phyloP scores from a whole-genome alignment of 2,329 filamentous ascomycete species.

The Alternaria sp. region DNA sequence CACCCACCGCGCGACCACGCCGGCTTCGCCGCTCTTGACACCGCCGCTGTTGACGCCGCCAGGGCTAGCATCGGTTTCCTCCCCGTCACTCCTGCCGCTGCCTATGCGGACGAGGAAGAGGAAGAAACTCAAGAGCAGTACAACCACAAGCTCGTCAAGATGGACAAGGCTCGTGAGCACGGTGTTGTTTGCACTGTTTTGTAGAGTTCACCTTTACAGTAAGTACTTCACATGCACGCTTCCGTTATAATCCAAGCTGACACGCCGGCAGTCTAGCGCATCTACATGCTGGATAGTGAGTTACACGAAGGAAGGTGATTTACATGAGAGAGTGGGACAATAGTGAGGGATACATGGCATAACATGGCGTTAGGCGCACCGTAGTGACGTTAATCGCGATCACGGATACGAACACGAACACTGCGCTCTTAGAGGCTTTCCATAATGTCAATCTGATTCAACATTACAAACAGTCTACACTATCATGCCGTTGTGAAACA shows the following conservation, averaged over 20 bases:
- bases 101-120: neutral
- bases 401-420: neutral
- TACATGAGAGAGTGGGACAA: neutral
- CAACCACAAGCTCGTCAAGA: neutral
- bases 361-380: neutral
- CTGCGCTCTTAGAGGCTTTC: neutral
- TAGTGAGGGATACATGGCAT: neutral
- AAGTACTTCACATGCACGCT: neutral
- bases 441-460: neutral
- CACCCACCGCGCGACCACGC: neutral
- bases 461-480: too few relatives aligned
- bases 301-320: neutral
- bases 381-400: neutral
- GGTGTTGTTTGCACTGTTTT: neutral
- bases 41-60: too few relatives aligned
- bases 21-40: neutral
- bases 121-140: neutral
- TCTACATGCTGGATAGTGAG: fast-evolving
- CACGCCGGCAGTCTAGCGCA: neutral
- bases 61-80: too few relatives aligned
- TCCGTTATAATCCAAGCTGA: neutral
- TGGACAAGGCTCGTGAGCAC: neutral
- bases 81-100: too few relatives aligned
- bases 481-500: neutral
- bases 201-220: neutral